Evolutionary conservation across 2,329 filamentous ascomycete genomes (phyloP).

Genomic region (Orbilia javanica): DNA sequence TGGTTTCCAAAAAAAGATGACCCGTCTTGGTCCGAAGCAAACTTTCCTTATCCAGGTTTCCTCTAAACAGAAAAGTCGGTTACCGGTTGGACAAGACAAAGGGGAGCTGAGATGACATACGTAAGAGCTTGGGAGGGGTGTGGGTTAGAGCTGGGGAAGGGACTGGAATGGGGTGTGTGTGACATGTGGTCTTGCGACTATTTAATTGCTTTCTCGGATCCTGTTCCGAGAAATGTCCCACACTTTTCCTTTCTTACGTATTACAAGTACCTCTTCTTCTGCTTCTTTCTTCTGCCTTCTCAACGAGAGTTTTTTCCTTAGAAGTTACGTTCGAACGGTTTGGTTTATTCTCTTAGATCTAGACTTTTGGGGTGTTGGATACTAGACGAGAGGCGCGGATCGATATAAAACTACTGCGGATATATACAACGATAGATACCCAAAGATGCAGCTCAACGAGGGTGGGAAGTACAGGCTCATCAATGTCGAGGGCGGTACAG

Average conservation of each 20-base stretch:
- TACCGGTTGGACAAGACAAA: not conserved
- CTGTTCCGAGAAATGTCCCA: conserved; percentile 1
- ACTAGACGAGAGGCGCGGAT: too few species aligned
- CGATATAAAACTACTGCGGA: not conserved
- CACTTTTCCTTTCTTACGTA: not conserved
- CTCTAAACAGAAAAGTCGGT: not conserved
- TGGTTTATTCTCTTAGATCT: not conserved
- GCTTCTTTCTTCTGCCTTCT: too few species aligned
- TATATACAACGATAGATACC: not conserved
- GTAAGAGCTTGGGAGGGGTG: not conserved
- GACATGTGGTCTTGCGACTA: conserved; percentile 9
- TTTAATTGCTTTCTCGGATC: conserved; percentile 26
- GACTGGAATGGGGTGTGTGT: not conserved
- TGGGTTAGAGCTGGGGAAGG: not conserved
- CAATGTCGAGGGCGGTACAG: conserved; percentile 26
- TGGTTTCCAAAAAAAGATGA: not conserved
- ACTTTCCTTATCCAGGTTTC: not conserved
- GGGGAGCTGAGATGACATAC: conserved; percentile 10
- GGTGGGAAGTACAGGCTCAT: conserved; percentile 25
- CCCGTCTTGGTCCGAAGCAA: conserved; percentile 18
- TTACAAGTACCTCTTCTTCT: not conserved
- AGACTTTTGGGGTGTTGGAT: too few species aligned
- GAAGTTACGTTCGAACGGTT: not conserved
- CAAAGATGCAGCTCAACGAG: conserved; percentile 32
- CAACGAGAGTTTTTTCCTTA: not conserved